phyloP scores from a whole-genome alignment of 2,329 filamentous ascomycete genomes.

The Diaporthe nobilis region DNA sequence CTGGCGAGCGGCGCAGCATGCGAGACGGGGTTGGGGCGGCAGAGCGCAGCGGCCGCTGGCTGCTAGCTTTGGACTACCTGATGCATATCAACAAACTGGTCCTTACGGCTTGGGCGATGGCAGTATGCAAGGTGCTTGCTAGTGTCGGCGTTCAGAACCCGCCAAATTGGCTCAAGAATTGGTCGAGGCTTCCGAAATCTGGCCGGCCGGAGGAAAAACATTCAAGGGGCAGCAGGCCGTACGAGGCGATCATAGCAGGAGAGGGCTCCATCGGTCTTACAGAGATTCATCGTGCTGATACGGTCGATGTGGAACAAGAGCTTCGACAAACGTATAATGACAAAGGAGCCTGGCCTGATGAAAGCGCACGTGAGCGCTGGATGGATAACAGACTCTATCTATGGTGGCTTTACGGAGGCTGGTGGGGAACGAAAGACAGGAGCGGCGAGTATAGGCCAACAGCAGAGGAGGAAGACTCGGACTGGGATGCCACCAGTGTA shows the following conservation, averaged over 20 bases:
- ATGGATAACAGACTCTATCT: conserved; percentile 83
- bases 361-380: conserved; percentile 70
- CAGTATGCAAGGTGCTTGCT: conserved; percentile 67
- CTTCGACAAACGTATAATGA: conserved; percentile 69
- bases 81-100: conserved; percentile 79
- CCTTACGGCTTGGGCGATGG: conserved; percentile 69
- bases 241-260: conserved; percentile 68
- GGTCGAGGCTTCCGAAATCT: conserved; percentile 58
- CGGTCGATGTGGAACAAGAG: conserved; percentile 86
- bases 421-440: conserved; percentile 85
- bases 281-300: conserved; percentile 70
- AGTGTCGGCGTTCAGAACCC: conserved; percentile 72
- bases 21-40: conserved; percentile 82
- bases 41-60: conserved; percentile 84
- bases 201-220: conserved; percentile 40
- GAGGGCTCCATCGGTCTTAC: conserved; percentile 60
- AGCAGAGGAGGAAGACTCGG: conserved; percentile 61
- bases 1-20: conserved; percentile 58
- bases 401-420: conserved; percentile 87
- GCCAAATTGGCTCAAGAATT: conserved; percentile 74
- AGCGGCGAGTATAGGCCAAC: conserved; percentile 82
- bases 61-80: conserved; percentile 82
- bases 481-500: conserved; percentile 79
- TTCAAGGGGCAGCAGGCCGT: conserved; percentile 49
- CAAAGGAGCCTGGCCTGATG: conserved; percentile 49